These are phyloP conservation scores for Neoboletus subvelutipes DNA, from an alignment of 768 basidiomycete genomes.

Conservation along the genomic window DNA sequence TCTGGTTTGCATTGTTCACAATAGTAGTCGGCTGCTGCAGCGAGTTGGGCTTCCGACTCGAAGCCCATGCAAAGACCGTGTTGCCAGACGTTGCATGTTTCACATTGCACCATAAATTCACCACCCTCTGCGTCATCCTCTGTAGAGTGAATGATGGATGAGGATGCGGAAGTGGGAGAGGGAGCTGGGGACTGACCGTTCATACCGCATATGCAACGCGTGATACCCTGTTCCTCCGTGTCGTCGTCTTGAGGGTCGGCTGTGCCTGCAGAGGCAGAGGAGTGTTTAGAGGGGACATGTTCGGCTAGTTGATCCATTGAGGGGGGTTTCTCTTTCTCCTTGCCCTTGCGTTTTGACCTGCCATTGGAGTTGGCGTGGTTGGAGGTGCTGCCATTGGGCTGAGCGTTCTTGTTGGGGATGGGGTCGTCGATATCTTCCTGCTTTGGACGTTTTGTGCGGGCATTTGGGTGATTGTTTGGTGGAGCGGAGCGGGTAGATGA, in stretches of 20 bases:
- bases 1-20: conserved; percentile 94
- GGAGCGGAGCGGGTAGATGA: conserved; percentile 40
- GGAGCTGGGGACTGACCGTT: conserved; percentile 51
- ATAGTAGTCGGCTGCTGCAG: conserved; percentile 82
- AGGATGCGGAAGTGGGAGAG: conserved; percentile 14
- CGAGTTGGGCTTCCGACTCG: conserved; percentile 70
- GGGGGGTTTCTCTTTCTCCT: conserved; percentile 58
- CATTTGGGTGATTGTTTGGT: conserved; percentile 38
- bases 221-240: conserved; percentile 56
- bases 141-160: conserved; percentile 35
- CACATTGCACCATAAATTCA: conserved; percentile 98
- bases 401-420: conserved; percentile 45
- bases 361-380: conserved; percentile 36
- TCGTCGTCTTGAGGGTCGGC: conserved; percentile 42
- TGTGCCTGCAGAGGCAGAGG: conserved; percentile 33
- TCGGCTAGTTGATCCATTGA: conserved; percentile 32
- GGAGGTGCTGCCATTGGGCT: conserved; percentile 31
- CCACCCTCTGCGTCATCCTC: conserved; percentile 82
- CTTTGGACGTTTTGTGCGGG: conserved; percentile 61
- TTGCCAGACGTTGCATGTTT: conserved; percentile 97
- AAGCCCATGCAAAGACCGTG: conserved; percentile 96
- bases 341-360: conserved; percentile 62
- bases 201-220: conserved; percentile 86
- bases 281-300: conserved; percentile 27
- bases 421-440: conserved; percentile 71